Evolutionary conservation across 176 grass and related monocot genomes (phyloP), one percentile per base, ranked within the genome.

Genomic region (Carex kokanica): DNA sequence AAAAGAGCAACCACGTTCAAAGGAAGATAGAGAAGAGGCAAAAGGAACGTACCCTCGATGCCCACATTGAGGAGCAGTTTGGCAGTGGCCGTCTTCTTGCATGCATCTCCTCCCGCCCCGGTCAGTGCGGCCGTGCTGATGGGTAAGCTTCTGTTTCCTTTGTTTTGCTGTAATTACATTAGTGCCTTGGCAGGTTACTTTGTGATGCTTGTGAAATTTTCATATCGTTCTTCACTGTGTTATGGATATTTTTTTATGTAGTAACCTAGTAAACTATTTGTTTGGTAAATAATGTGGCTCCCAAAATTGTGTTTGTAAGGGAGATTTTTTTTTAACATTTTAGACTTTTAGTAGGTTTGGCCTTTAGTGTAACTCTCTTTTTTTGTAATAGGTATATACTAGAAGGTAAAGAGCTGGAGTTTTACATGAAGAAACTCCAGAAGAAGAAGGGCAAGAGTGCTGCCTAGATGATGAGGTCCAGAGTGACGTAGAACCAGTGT

Each of bases 341-440:
- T 10, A 45, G 9, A 45, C 2, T 45, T 45, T 45, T 45, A 45
- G 8, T 45, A 45, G 43, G 10, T 41, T 36, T 45, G 8, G 43
- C 8, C 8, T 45, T 10, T 10, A 45, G 2, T 10, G 8, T 45
- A 11, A 49, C 45, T 52, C 9, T 16, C 53, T n/a, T n/a, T 41
- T 55, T 56, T 78, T 5, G 56, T 78, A 16, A 11, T 64, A 97
- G 90, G 70, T 97, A 97, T 60, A 94, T 97, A 38, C 81, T 97
- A 40, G 94, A 97, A 85, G 94, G 92, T 32, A 97, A 92, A 34
- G 92, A 97, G 87, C 88, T 97, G 0, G 92, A 97, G 40, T 97
- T 97, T 82, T 94, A 94, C 88, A 92, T 88, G 88, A 94, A 92
- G 85, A 94, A 97, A 79, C 81, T 97, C 68, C 92, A 97, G 87